Evolutionary conservation across 805 yeast species (phyloP).

Genomic region (Clavispora fructus): DNA sequence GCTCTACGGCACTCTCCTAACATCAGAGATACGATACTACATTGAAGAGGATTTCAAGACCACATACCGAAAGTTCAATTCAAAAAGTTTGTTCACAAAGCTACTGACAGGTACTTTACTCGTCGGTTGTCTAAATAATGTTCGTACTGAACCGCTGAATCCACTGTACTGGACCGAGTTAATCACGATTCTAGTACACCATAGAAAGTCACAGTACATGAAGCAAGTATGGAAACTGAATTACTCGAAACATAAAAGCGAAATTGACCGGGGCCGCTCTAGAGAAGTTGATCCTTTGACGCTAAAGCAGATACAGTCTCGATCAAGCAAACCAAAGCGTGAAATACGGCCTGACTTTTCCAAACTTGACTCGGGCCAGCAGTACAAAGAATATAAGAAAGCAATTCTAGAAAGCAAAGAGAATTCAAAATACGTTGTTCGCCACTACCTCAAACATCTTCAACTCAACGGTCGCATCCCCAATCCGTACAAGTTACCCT

Average conservation of each 20-base stretch:
- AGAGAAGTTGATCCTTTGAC: conserved; percentile 6
- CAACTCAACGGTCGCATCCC: conserved; percentile 25
- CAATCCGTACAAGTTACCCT: conserved; percentile 28
- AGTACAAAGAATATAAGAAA: conserved; percentile 11
- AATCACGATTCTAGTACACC: conserved; percentile 11
- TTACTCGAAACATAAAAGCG: conserved; percentile 7
- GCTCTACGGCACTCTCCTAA: conserved; percentile 12
- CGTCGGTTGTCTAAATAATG: conserved; percentile 4
- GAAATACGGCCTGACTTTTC: background rate
- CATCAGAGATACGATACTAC: conserved; percentile 15
- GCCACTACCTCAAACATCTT: conserved; percentile 23
- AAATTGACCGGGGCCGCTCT: conserved; percentile 7
- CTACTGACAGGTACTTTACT: conserved; percentile 12
- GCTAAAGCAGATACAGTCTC: conserved; percentile 6
- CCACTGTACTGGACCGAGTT: conserved; percentile 8
- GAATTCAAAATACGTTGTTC: conserved; percentile 16
- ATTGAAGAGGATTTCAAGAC: conserved; percentile 14
- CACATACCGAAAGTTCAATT: conserved; percentile 1
- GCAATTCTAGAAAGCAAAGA: conserved; percentile 10
- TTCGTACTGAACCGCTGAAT: conserved; percentile 2
- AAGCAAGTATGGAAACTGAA: conserved; percentile 18
- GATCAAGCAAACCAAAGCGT: background rate
- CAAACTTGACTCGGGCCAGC: conserved; percentile 5
- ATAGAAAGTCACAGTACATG: conserved; percentile 8
- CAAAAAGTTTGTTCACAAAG: conserved; percentile 1